Percentiles rank a stretch among this genome's conserved stretches.
Conservation (phyloP, 768 basidiomycete genomes). For the Mycena latifolia region DNA sequence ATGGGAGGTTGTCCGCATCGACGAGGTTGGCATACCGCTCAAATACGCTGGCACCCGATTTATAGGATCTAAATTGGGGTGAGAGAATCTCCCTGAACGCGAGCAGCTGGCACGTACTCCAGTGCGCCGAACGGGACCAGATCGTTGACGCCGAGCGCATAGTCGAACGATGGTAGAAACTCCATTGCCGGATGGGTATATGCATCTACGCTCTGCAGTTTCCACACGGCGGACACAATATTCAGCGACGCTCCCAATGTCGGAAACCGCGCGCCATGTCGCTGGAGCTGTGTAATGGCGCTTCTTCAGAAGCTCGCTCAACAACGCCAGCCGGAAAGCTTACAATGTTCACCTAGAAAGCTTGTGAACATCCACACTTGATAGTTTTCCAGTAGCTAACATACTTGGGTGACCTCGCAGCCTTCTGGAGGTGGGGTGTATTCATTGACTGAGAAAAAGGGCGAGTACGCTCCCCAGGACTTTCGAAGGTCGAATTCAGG, state of each 20-base stretch:
- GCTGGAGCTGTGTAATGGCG: conserved; percentile 67
- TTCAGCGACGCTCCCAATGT: conserved; percentile 59
- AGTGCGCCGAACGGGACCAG: conserved; percentile 76
- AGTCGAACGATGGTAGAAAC: conserved; percentile 73
- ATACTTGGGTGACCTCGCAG: conserved; percentile 71
- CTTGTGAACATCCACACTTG: neutral
- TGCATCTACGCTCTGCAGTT: conserved; percentile 61
- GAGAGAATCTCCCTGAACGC: neutral
- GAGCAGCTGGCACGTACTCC: conserved; percentile 59
- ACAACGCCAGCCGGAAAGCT: conserved; percentile 36
- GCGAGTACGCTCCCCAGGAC: conserved; percentile 73
- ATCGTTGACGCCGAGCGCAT: conserved; percentile 67
- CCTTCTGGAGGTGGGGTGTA: conserved; percentile 60
- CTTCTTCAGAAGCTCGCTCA: neutral
- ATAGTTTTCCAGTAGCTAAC: conserved; percentile 3
- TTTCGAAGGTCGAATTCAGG: conserved; percentile 28
- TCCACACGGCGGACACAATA: conserved; percentile 64
- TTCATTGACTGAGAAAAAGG: conserved; percentile 61
- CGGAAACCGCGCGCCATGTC: conserved; percentile 86
- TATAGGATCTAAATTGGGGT: conserved; percentile 42
- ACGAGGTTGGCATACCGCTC: conserved; percentile 57
- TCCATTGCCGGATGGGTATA: conserved; percentile 60
- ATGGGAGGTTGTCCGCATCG: conserved; percentile 52
- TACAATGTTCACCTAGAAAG: conserved; percentile 70
- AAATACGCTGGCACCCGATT: conserved; percentile 54